A percentile compares a stretch with the other conserved stretches of the same genome.
phyloP scores from a whole-genome alignment of 192 early-diverging fungal genomes.

The Cetraspora pellucida region DNA sequence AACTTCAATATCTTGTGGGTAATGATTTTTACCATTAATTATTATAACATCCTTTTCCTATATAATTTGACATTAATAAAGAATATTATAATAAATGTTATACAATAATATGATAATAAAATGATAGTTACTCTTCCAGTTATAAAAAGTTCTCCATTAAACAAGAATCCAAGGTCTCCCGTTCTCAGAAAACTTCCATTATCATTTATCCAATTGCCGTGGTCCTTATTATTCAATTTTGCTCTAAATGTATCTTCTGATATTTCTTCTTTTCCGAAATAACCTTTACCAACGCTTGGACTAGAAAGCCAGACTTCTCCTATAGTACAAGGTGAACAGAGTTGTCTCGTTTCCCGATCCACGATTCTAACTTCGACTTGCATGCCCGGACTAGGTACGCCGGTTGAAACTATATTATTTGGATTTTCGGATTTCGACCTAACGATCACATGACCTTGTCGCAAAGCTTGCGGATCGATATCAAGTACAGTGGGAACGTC shows the following conservation, averaged over 20 bases:
- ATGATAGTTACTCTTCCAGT: conserved; percentile 20
- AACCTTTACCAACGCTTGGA: conserved; percentile 23
- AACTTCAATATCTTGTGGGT: conserved; percentile 28
- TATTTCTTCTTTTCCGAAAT: conserved; percentile 14
- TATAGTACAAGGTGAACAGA: conserved; percentile 22
- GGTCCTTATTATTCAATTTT: conserved; percentile 1
- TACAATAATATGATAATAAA: not conserved
- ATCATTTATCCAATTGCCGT: conserved; percentile 22
- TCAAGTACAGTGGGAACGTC: conserved; percentile 15
- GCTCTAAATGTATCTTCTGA: conserved; percentile 11
- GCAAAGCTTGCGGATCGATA: not conserved
- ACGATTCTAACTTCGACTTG: conserved; percentile 20
- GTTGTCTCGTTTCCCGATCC: conserved; percentile 13
- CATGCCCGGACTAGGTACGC: conserved; percentile 10
- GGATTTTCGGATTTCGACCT: not conserved
- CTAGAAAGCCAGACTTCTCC: conserved; percentile 29
- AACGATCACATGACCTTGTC: conserved; percentile 4
- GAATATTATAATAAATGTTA: not conserved
- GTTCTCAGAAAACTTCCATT: conserved; percentile 24
- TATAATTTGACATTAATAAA: not conserved
- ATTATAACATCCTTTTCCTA: conserved; percentile 29
- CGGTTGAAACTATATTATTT: conserved; percentile 22
- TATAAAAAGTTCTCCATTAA: conserved; percentile 23
- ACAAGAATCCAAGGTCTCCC: conserved; percentile 24
- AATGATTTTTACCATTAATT: conserved; percentile 30